Evolutionary conservation across 805 yeast genomes (phyloP), one percentile per base, ranked within the genome.

Genomic region (Saccharomycopsis babjevae): DNA sequence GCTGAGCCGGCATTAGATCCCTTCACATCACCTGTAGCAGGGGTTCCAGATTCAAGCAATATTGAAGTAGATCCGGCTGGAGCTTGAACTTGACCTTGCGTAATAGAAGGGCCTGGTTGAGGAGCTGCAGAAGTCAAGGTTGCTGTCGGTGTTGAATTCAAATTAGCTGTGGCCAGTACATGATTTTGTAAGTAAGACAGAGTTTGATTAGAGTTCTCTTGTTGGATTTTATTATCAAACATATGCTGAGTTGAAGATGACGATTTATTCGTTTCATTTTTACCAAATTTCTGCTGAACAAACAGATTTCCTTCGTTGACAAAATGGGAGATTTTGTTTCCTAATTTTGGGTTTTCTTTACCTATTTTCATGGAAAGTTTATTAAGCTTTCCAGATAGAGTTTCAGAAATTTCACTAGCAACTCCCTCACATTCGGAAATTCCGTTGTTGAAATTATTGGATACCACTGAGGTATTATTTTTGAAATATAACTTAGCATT

Each of bases 271-370:
- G 7, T 11, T 7, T 13, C 52, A 25, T 46, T 25, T 11, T 46
- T 46, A 22, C 52, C 52, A 25, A 61, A 40, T 38, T 57, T 59
- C 3, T 40, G 52, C 28, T 62, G 64, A 18, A 59, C 30, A 13
- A 50, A 16, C 40, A 8, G 28, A 36, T 59, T 62, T 20, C 57
- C 34, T 36, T 59, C 57, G 16, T 39, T 57, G 20, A 62, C 34
- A 46, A 59, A 62, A 10, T 40, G 25, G 15, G 56, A 32, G 32
- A 62, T 1, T 30, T 62, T 62, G 40, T 20, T 42, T 11, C 58
- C 60, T 6, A 39, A 57, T 20, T 52, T 50, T 16, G 64, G 64
- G 16, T 59, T 59, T 18, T 56, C 58, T 40, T 62, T 60, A 6
- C 58, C 62, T 16, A 62, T 7, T 36, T 42, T 62, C 55, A 57